Evolutionary conservation across 1,284 basidiomycete genomes (phyloP).

Genomic region (Cerrena zonata): DNA sequence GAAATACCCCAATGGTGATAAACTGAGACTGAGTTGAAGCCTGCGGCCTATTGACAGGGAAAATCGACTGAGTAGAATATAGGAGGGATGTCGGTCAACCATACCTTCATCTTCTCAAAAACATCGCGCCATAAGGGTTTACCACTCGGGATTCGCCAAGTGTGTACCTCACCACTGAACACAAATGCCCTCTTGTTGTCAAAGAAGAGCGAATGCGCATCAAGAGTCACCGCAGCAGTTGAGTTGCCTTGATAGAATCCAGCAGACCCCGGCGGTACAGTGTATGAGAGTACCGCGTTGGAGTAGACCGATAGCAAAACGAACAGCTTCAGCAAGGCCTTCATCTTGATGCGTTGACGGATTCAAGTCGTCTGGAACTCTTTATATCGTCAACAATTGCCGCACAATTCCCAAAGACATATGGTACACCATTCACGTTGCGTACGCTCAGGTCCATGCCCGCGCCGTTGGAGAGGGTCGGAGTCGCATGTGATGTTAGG

Average conservation of each 20-base stretch:
- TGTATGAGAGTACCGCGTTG: conserved; percentile 7
- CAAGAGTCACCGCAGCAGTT: conserved; percentile 34
- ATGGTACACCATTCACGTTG: no score
- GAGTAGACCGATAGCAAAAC: neutral
- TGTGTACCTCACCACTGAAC: conserved; percentile 39
- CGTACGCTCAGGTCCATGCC: no score
- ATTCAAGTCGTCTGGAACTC: no score
- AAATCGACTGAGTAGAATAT: conserved; percentile 2
- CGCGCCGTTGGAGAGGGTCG: no score
- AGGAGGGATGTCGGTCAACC: neutral
- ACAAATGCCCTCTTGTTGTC: conserved; percentile 39
- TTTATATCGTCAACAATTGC: no score
- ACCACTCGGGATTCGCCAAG: conserved; percentile 44
- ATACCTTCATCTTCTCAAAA: conserved; percentile 34
- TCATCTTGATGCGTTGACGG: neutral
- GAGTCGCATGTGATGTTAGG: no score
- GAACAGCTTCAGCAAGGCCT: neutral
- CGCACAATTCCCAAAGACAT: no score
- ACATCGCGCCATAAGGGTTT: conserved; percentile 44
- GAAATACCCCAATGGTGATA: conserved; percentile 46
- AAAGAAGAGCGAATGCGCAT: conserved; percentile 40
- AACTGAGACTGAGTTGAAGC: conserved; percentile 42
- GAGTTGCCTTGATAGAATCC: conserved; percentile 36
- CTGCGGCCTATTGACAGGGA: conserved; percentile 33
- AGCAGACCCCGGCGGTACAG: conserved; percentile 19